Base-by-base conservation (phyloP, 352 stramenopile species). In the Phytophthora syringae region DNA sequence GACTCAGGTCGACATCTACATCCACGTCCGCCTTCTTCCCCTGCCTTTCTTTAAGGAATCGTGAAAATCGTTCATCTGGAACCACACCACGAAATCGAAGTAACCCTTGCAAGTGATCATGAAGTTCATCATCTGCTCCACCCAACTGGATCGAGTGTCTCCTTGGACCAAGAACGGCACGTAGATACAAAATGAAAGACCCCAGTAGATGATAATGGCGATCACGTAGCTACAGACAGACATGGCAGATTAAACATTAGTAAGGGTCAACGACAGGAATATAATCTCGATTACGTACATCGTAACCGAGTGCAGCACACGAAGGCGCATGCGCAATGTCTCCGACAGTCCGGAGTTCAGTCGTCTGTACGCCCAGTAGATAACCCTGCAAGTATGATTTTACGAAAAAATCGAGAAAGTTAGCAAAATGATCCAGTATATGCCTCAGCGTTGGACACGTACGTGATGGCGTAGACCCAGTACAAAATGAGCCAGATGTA, bases 61-160 rank as follows among this genome's bases (percentile, higher is more conserved):
- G 24, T 88, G 76, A 22, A 90, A 84, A 62, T 95, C 85, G 61
- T 95, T 95, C 82, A 95, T 95, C 57, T 93, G 84, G 61, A 95
- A 94, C 88, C 88, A 95, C 24, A 95, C 88, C 20, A 92, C 81
- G 48, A 95, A 94, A 60, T 95, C 88, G 55, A 95, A 94, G 72
- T 95, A 95, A 39, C 88, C 88, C 64, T 95, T 95, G 76, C 86
- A 94, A 34, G 88, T 95, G 67, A 95, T 94, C 83, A 95, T 94
- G 47, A 94, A 95, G 63, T 86, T 91, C 86, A 94, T 95, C 70
- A 94, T 82, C 64, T 95, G 84, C 34, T 69, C 70, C 11, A 95
- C 64, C 70, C 75, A 70, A 30, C 59, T 65, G 15, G 67, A 74
- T 30, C 79, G 76, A 16, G 78, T 82, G 7, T 85, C 37, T 2